Conservation (phyloP, 352 stramenopile genomes). For the Globisporangium nagaii region DNA sequence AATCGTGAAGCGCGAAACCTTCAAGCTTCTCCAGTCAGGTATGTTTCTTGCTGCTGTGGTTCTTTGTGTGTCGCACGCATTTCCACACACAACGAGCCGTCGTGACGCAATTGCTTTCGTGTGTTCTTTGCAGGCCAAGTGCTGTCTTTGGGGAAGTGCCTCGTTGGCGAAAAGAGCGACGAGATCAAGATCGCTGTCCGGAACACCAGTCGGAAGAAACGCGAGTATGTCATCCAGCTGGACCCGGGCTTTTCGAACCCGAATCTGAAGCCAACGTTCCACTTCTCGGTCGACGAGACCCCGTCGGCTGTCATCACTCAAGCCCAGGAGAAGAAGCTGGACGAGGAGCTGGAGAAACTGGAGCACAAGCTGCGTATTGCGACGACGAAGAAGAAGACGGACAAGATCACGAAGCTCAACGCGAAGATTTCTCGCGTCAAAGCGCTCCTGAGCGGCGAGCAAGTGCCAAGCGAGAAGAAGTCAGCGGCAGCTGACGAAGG, state of each 20-base stretch:
- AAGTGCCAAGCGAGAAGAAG: conserved; percentile 62
- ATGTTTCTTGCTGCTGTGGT: conserved; percentile 6
- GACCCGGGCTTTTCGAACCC: conserved; percentile 64
- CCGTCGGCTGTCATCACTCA: conserved; percentile 83
- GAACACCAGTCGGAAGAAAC: conserved; percentile 85
- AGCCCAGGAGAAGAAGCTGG: conserved; percentile 86
- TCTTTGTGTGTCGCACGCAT: too few species aligned
- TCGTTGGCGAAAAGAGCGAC: conserved; percentile 80
- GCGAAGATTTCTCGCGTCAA: conserved; percentile 77
- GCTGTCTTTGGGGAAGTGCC: conserved; percentile 76
- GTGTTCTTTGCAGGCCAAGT: conserved; percentile 50
- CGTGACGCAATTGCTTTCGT: too few species aligned
- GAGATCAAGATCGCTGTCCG: conserved; percentile 80
- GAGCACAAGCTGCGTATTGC: conserved; percentile 88
- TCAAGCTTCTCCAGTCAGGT: conserved; percentile 87
- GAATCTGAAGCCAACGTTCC: conserved; percentile 70
- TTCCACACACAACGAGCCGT: too few species aligned
- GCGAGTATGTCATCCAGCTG: conserved; percentile 85
- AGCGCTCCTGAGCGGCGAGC: conserved; percentile 72
- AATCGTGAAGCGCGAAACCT: conserved; percentile 86
- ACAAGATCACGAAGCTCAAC: conserved; percentile 86
- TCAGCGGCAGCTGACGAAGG: conserved; percentile 17
- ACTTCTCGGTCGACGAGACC: conserved; percentile 78
- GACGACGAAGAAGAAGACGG: conserved; percentile 85
- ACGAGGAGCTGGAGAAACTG: conserved; percentile 87